Evolutionary conservation across 805 yeast genomes (phyloP).

Genomic region (Starmerella floricola): DNA sequence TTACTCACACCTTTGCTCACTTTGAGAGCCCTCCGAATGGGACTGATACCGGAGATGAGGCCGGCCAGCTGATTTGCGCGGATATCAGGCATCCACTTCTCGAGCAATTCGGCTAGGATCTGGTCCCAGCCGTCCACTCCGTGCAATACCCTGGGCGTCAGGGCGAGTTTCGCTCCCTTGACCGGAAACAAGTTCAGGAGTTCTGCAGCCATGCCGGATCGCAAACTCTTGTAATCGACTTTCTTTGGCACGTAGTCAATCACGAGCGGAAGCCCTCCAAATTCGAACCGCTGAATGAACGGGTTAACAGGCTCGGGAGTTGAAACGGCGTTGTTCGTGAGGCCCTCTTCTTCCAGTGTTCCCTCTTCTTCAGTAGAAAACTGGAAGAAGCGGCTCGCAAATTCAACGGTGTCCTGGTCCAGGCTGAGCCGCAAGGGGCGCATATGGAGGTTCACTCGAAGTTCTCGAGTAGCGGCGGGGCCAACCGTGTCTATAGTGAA

Average conservation of each 20-base stretch:
- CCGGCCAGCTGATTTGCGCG: conserved; percentile 69
- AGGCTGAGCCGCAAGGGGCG: conserved; percentile 73
- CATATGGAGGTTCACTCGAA: conserved; percentile 25
- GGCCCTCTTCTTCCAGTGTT: no score
- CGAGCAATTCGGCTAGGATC: conserved; percentile 43
- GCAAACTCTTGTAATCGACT: conserved; percentile 69
- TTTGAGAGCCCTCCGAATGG: conserved; percentile 37
- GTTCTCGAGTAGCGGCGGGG: conserved; percentile 7
- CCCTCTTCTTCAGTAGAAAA: conserved; percentile 50
- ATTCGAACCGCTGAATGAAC: conserved; percentile 54
- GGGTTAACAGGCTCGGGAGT: no score
- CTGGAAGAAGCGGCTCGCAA: conserved; percentile 63
- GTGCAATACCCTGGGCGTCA: conserved; percentile 50
- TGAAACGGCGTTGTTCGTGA: no score
- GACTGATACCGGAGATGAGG: conserved; percentile 71
- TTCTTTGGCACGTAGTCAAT: conserved; percentile 88
- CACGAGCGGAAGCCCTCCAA: conserved; percentile 41
- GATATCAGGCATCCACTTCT: conserved; percentile 83
- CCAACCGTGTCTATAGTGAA: conserved; percentile 4
- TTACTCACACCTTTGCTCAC: conserved; percentile 11
- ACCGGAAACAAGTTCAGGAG: conserved; percentile 77
- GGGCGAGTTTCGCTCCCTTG: conserved; percentile 66
- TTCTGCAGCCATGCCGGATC: conserved; percentile 79
- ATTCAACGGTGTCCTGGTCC: conserved; percentile 89
- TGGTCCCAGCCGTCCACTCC: conserved; percentile 68